These are phyloP conservation scores for Flaveria linearis DNA, from an alignment of 129 eudicot species.

Conservation along the genomic window DNA sequence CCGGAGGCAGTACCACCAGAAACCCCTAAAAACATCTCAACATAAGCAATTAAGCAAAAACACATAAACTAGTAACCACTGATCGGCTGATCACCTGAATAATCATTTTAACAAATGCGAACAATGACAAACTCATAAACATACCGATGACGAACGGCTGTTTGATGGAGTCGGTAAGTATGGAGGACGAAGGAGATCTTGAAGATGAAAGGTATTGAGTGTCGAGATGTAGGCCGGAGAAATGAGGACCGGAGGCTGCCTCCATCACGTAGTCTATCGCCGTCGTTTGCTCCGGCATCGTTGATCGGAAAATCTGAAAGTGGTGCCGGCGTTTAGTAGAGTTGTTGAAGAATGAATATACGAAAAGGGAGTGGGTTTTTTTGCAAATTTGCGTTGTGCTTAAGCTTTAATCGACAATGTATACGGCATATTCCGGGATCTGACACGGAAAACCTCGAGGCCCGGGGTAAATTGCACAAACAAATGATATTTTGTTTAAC, in stretches of 20 bases:
- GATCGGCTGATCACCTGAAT: neutral
- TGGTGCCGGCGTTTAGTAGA: slow-evolving; percentile 9
- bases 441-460: neutral
- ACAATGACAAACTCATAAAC: neutral
- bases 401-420: slow-evolving; percentile 26
- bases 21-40: slow-evolving; percentile 52
- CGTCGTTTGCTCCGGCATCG: slow-evolving; percentile 69
- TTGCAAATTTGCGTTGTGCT: slow-evolving; percentile 11
- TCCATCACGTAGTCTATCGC: slow-evolving; percentile 84
- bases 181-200: slow-evolving; percentile 22
- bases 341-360: neutral
- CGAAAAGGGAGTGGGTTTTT: neutral
- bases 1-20: slow-evolving; percentile 99
- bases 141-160: slow-evolving; percentile 96
- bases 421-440: slow-evolving; percentile 36
- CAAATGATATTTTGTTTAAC: no score
- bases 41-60: slow-evolving; percentile 3
- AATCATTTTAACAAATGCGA: neutral
- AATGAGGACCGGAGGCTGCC: slow-evolving; percentile 91
- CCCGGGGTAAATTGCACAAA: no score
- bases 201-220: slow-evolving; percentile 51
- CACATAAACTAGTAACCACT: neutral
- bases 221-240: slow-evolving; percentile 88
- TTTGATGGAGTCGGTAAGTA: slow-evolving; percentile 44
- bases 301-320: slow-evolving; percentile 10